These are phyloP conservation scores for Vigna mungo DNA, from an alignment of 306 rosid species.

Conservation along the genomic window DNA sequence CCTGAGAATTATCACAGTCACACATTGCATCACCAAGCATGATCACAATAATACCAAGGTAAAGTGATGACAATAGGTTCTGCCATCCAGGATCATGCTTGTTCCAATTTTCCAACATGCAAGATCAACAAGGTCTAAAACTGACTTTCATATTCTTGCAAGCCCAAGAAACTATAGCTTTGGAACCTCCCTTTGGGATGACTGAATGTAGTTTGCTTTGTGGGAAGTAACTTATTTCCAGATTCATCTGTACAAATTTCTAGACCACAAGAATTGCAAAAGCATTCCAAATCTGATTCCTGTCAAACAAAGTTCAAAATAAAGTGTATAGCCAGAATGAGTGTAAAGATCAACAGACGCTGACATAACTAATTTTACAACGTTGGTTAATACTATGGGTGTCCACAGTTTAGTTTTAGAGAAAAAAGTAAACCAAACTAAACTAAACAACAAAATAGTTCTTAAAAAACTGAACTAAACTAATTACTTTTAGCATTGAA, in stretches of 20 bases:
- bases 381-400: too few relatives aligned
- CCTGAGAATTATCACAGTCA: neutral
- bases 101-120: constrained; percentile 24
- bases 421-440: too few relatives aligned
- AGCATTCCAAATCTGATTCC: constrained; percentile 76
- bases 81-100: neutral
- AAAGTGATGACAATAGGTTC: constrained; percentile 3
- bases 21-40: neutral
- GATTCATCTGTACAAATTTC: constrained; percentile 62
- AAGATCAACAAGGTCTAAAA: constrained; percentile 16
- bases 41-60: neutral
- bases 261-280: constrained; percentile 79
- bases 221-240: constrained; percentile 69
- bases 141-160: constrained; percentile 56
- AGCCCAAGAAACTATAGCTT: constrained; percentile 59
- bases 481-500: too few relatives aligned
- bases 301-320: constrained; percentile 32
- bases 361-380: too few relatives aligned
- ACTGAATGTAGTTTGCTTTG: constrained; percentile 76
- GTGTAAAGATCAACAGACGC: constrained; percentile 11
- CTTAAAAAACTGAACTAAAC: too few relatives aligned
- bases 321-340: neutral
- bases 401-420: too few relatives aligned
- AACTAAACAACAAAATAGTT: too few relatives aligned
- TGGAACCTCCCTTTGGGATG: constrained; percentile 67